Conservation (phyloP, 139 green algal species). For the Chlorella sp. region DNA sequence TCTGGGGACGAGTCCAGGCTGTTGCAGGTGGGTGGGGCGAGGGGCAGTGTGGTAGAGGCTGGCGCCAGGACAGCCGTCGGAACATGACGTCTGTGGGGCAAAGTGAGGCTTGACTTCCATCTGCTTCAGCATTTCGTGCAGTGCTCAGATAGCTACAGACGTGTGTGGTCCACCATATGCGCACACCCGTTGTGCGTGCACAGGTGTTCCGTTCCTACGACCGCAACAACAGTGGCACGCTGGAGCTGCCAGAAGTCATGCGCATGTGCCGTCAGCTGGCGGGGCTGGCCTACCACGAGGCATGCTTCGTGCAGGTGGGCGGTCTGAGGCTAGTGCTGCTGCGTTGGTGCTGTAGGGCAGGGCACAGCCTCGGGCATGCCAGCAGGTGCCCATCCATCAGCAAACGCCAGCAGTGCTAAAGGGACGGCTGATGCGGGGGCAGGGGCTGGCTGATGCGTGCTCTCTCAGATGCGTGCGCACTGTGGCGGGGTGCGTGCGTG, state of each 20-base stretch:
- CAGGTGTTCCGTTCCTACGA: conserved; percentile 20
- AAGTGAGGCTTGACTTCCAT: too few relatives aligned
- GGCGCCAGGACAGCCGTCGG: neutral
- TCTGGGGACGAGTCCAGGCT: conserved; percentile 12
- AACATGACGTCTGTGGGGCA: neutral
- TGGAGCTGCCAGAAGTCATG: conserved; percentile 20
- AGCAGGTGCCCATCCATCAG: too few relatives aligned
- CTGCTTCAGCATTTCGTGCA: neutral
- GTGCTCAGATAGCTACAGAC: neutral
- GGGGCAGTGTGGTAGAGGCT: too few relatives aligned
- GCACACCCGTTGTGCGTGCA: too few relatives aligned
- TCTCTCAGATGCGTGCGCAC: too few relatives aligned
- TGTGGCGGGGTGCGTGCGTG: too few relatives aligned
- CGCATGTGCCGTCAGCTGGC: conserved; percentile 24
- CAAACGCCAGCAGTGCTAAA: too few relatives aligned
- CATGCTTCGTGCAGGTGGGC: conserved; percentile 31
- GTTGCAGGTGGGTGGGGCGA: conserved; percentile 13
- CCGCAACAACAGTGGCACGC: conserved; percentile 6
- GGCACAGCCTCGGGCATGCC: too few relatives aligned
- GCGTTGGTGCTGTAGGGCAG: neutral
- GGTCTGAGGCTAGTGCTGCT: neutral
- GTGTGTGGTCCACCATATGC: neutral
- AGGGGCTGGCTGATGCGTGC: too few relatives aligned
- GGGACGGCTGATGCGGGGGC: too few relatives aligned
- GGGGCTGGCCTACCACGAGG: conserved; percentile 23